Evolutionary conservation across 2,329 filamentous ascomycete genomes (phyloP).

Genomic region (Fusarium chlamydosporum): DNA sequence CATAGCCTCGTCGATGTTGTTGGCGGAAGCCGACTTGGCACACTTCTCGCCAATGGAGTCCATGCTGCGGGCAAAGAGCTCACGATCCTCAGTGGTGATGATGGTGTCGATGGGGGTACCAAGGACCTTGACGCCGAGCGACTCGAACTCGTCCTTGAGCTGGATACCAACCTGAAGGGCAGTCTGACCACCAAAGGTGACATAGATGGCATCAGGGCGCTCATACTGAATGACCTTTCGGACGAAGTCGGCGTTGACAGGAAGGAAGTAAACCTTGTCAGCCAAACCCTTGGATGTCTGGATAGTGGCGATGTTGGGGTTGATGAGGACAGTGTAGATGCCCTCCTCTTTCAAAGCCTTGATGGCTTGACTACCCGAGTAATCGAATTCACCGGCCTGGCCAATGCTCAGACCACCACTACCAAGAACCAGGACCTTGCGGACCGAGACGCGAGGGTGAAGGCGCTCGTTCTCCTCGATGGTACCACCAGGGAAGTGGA

Average conservation of each 20-base stretch:
- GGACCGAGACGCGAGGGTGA: constrained; percentile 84
- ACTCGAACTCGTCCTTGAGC: constrained; percentile 96
- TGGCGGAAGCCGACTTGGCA: constrained; percentile 95
- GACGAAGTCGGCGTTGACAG: constrained; percentile 96
- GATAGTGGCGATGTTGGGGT: constrained; percentile 98
- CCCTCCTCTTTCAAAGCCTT: constrained; percentile 98
- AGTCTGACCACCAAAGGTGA: constrained; percentile 97
- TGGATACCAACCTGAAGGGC: constrained; percentile 97
- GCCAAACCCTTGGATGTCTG: constrained; percentile 98
- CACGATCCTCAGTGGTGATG: constrained; percentile 97
- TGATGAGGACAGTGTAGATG: constrained; percentile 98
- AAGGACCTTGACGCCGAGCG: constrained; percentile 91
- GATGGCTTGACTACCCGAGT: constrained; percentile 98
- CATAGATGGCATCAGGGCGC: constrained; percentile 95
- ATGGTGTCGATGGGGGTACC: constrained; percentile 98
- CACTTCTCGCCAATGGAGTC: constrained; percentile 98
- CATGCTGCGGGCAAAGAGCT: constrained; percentile 98
- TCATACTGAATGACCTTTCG: constrained; percentile 97
- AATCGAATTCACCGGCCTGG: constrained; percentile 98
- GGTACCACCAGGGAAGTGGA: constrained; percentile 89
- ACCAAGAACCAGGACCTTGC: constrained; percentile 95
- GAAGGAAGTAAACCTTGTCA: constrained; percentile 98
- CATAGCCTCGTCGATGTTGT: constrained; percentile 88
- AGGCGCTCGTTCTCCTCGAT: constrained; percentile 81
- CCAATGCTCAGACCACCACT: constrained; percentile 97